These are phyloP conservation scores for Pittosporum tobira DNA, from an alignment of 129 eudicot species.

Conservation along the genomic window DNA sequence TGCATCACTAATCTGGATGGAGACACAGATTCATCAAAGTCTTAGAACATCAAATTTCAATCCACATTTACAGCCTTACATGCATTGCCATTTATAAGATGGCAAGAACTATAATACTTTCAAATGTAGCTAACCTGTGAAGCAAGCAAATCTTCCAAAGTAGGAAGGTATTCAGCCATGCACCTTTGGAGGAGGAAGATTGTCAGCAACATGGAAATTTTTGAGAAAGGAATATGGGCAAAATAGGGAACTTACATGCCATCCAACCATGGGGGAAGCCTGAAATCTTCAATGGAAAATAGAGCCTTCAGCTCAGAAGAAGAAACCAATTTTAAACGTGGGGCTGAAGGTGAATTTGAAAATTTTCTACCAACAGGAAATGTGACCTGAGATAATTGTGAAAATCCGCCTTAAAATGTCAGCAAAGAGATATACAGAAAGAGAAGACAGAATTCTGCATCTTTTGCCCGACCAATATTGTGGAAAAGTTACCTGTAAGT, in stretches of 20 bases:
- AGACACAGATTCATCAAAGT: neutral
- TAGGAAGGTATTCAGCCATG: constrained; percentile 96
- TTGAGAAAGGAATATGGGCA: neutral
- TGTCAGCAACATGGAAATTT: neutral
- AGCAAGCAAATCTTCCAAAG: constrained; percentile 62
- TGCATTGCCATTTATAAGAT: neutral
- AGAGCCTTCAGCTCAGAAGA: constrained; percentile 69
- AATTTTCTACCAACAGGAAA: constrained; percentile 73
- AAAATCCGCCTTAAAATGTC: neutral
- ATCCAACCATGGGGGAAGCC: constrained; percentile 83
- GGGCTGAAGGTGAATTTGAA: constrained; percentile 44
- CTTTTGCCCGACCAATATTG: neutral
- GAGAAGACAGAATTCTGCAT: neutral
- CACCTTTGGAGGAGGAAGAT: constrained; percentile 48
- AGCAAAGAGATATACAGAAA: neutral
- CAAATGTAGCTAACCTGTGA: constrained; percentile 41
- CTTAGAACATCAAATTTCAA: neutral
- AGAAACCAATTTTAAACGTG: constrained; percentile 76
- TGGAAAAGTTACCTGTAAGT: constrained; percentile 54
- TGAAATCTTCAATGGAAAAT: constrained; percentile 77
- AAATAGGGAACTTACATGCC: constrained; percentile 56
- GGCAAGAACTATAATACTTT: neutral
- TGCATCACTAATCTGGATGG: constrained; percentile 64
- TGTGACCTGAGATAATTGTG: constrained; percentile 45
- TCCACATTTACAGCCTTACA: neutral